Evolutionary conservation across 768 basidiomycete species (phyloP).

Genomic region (Pleurotus eryngii): DNA sequence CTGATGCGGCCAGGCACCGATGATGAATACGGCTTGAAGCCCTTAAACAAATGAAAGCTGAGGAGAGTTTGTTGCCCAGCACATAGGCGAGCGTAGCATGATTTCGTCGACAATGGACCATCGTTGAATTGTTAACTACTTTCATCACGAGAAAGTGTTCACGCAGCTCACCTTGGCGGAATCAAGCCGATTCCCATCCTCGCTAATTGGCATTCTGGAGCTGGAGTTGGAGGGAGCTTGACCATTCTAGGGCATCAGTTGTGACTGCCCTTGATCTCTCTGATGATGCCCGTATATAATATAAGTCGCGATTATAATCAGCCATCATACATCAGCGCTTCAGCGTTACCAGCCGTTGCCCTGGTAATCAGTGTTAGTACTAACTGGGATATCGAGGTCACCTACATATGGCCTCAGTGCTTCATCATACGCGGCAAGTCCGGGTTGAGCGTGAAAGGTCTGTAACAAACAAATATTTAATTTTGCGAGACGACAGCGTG

Average conservation of each 20-base stretch:
- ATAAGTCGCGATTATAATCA: constrained; percentile 2
- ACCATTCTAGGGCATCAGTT: constrained; percentile 4
- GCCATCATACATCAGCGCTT: background rate
- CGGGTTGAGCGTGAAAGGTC: no score
- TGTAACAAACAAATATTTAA: no score
- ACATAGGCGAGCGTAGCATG: background rate
- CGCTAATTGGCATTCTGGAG: background rate
- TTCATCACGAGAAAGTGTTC: no score
- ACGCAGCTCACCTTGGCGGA: no score
- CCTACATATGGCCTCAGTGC: no score
- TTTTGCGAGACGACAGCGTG: no score
- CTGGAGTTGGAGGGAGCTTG: background rate
- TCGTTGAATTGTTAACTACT: no score
- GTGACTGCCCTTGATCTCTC: constrained; percentile 2
- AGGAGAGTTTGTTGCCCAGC: background rate
- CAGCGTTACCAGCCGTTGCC: constrained; percentile 1
- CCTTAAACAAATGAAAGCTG: background rate
- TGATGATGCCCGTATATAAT: background rate
- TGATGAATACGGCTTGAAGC: constrained; percentile 5
- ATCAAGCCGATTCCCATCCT: background rate
- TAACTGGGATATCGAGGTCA: background rate
- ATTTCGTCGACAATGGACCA: background rate
- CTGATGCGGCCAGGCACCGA: constrained; percentile 5
- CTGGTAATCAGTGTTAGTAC: constrained; percentile 8
- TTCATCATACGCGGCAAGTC: no score